Evolutionary conservation across 495 filamentous ascomycete species (phyloP).

Genomic region (Elasticomyces elasticus): DNA sequence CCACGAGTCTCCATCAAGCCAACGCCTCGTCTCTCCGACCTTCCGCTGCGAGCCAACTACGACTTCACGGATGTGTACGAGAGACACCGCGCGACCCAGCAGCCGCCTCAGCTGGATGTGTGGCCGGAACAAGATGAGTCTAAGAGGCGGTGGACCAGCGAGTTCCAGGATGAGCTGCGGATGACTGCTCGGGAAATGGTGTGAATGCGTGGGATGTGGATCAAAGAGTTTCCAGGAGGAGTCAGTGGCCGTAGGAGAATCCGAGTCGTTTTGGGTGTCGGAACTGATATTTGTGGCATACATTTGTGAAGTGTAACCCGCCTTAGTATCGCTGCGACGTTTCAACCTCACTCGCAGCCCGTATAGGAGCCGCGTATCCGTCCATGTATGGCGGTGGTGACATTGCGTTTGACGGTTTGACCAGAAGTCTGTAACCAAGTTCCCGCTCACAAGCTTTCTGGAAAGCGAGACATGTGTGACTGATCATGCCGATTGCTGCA

Average conservation of each 20-base stretch:
- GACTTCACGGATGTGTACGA: slow-evolving; percentile 2
- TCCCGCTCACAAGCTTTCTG: slow-evolving; percentile 10
- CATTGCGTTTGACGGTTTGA: neutral
- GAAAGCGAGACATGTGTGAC: slow-evolving; percentile 5
- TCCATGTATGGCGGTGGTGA: slow-evolving; percentile 17
- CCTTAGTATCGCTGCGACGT: too few species aligned
- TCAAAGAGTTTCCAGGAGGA: too few species aligned
- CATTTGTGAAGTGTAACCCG: too few species aligned
- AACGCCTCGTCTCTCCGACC: neutral
- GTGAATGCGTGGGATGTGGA: neutral
- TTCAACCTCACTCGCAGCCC: too few species aligned
- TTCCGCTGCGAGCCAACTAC: neutral
- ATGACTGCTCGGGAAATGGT: neutral
- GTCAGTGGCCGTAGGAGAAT: too few species aligned
- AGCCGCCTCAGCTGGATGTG: neutral
- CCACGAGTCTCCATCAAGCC: neutral
- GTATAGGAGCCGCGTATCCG: too few species aligned
- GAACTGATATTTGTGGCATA: too few species aligned
- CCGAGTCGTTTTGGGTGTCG: too few species aligned
- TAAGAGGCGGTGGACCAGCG: neutral
- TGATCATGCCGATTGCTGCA: slow-evolving; percentile 10
- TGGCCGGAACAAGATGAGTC: neutral
- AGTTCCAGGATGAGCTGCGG: neutral
- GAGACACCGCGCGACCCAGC: neutral
- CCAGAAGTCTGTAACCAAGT: slow-evolving; percentile 6